These are phyloP conservation scores for Populus davidiana DNA, from an alignment of 345 rosid genomes.

Conservation along the genomic window DNA sequence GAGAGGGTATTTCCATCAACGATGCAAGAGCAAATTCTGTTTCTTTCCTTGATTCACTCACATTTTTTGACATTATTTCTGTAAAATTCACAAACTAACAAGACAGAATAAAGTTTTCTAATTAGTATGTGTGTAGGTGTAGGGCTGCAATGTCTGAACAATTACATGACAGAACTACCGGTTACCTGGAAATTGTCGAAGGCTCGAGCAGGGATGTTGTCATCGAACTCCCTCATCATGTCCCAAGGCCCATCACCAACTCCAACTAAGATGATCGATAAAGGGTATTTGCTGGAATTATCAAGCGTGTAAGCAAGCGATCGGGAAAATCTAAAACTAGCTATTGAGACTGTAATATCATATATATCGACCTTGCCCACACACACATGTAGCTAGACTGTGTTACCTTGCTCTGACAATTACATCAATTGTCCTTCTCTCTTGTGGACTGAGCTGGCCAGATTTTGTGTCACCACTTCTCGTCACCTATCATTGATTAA, in stretches of 20 bases:
- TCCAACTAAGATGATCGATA: conserved; percentile 85
- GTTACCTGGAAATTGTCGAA: conserved; percentile 94
- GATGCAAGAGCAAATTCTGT: conserved; percentile 87
- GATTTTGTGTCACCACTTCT: conserved; percentile 72
- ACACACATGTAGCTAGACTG: background rate
- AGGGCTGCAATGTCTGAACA: background rate
- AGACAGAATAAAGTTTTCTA: background rate
- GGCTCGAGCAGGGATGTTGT: conserved; percentile 89
- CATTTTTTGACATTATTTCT: conserved; percentile 80
- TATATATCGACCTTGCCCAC: background rate
- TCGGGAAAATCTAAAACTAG: background rate
- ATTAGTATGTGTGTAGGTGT: background rate
- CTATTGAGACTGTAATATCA: background rate
- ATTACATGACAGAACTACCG: background rate
- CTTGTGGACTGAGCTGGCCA: conserved; percentile 87
- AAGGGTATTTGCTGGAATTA: conserved; percentile 68
- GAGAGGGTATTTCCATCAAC: conserved; percentile 93
- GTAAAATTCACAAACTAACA: conserved; percentile 91
- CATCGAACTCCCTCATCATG: conserved; percentile 93
- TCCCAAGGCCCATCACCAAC: conserved; percentile 99
- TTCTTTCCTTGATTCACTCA: conserved; percentile 58
- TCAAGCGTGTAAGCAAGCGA: background rate
- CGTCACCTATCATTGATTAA: conserved; percentile 55
- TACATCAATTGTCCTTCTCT: conserved; percentile 85
- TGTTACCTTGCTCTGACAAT: conserved; percentile 85